Evolutionary conservation across 2,329 filamentous ascomycete species (phyloP), one percentile per base, ranked within the genome.

Genomic region (Aspergillus aculeatus): DNA sequence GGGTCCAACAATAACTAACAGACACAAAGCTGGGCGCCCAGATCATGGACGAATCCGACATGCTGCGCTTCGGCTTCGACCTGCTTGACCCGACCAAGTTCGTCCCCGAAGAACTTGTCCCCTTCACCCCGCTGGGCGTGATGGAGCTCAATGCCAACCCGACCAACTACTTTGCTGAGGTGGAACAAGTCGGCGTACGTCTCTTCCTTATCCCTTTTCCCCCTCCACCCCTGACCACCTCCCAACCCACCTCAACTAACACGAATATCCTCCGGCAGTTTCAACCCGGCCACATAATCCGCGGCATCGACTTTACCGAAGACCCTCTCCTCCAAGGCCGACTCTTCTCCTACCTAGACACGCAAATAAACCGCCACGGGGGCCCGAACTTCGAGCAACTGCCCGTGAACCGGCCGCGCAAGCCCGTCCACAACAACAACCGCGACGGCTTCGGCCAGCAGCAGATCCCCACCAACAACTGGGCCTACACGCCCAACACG

Each of bases 341-440:
- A 51, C 80, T 90, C 67, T 91, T 89, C 75, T 90, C 87, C 9
- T 92, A 92, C 74, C 82, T 89, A 4, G 89, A 92, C 73, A 92
- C 89, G 0, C 89, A 92, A 69, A 69, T 91, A 9, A 90, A 90
- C 71, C 87, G 89, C 14, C 81, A 91, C 65, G 83, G 84, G 14
- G 86, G 86, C 0, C 85, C 87, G 64, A 91, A 92, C 78, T 91
- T 90, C 75, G 87, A 91, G 73, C 88, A 92, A 71, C 75, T 92
- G 2, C 89, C 89, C 1, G 89, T 91, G 75, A 91, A 92, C 77
- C 82, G 84, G 21, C 89, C 89, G 1, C 78, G 84, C 6, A 77
- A 82, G 1, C 79, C 82, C 0, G 80, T 89, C 44, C 87, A 90
- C 77, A 91, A 90, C 77, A 91, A 91, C 77, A 89, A 90, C 77